Evolutionary conservation across 768 basidiomycete genomes (phyloP).

Genomic region (Auricularia heimuer): DNA sequence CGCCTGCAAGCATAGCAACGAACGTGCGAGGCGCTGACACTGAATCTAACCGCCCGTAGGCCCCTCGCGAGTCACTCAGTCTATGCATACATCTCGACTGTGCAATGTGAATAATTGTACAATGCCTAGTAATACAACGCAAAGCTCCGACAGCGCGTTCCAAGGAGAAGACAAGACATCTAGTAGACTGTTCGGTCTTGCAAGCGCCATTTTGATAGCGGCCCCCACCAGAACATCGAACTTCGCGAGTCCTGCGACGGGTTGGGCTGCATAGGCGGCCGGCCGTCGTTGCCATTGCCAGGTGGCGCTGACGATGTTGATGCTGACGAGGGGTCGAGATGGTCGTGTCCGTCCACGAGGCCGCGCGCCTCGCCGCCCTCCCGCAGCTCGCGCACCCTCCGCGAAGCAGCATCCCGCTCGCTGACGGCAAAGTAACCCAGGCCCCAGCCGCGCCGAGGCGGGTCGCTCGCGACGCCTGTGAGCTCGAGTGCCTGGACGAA

Average conservation of each 20-base stretch:
- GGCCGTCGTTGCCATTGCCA: neutral
- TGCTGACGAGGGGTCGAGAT: conserved; percentile 4
- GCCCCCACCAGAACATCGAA: conserved; percentile 78
- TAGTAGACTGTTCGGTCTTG: conserved; percentile 66
- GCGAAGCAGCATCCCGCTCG: conserved; percentile 27
- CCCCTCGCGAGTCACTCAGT: too few species aligned
- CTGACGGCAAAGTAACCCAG: conserved; percentile 58
- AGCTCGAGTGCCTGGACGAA: conserved; percentile 59
- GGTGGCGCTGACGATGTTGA: neutral
- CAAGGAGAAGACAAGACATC: neutral
- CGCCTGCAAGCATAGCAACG: too few species aligned
- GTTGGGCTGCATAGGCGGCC: neutral
- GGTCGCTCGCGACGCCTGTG: conserved; percentile 8
- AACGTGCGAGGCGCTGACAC: too few species aligned
- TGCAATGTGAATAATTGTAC: too few species aligned
- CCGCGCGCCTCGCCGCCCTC: conserved; percentile 9
- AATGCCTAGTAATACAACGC: neutral
- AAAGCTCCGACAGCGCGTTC: neutral
- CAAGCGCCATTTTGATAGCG: conserved; percentile 61
- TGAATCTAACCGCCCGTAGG: too few species aligned
- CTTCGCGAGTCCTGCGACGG: conserved; percentile 10
- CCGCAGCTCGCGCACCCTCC: conserved; percentile 14
- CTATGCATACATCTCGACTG: too few species aligned
- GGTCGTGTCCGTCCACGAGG: neutral
- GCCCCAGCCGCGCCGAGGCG: conserved; percentile 45